phyloP scores from a whole-genome alignment of 768 basidiomycete genomes.

The Mycena alexandri region DNA sequence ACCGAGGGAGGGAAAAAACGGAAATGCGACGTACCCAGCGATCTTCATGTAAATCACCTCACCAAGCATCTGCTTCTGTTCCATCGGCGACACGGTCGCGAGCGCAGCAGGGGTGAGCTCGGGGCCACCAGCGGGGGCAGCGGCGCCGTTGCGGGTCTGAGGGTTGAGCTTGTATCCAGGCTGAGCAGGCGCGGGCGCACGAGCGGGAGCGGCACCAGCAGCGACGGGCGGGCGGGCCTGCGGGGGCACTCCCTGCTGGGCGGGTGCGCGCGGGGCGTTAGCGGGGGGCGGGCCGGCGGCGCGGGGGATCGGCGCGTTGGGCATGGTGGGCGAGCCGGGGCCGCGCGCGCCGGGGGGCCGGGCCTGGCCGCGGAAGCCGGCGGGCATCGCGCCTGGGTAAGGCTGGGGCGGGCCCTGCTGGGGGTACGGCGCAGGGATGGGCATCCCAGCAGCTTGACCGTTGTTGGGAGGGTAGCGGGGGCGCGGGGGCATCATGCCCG shows the following conservation, averaged over 20 bases:
- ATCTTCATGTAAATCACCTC: constrained; percentile 97
- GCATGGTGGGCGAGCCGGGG: constrained; percentile 77
- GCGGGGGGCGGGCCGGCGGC: constrained; percentile 70
- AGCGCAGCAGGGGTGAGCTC: constrained; percentile 62
- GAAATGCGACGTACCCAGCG: constrained; percentile 66
- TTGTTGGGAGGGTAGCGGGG: constrained; percentile 83
- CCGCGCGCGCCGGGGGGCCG: constrained; percentile 76
- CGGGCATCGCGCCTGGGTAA: constrained; percentile 76
- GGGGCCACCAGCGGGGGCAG: constrained; percentile 53
- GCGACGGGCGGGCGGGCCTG: constrained; percentile 54
- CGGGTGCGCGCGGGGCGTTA: constrained; percentile 66
- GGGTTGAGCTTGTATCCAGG: constrained; percentile 51
- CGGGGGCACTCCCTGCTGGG: constrained; percentile 61
- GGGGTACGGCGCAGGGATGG: constrained; percentile 78
- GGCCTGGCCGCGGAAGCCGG: constrained; percentile 67
- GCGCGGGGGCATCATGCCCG: constrained; percentile 89
- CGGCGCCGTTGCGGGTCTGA: constrained; percentile 48
- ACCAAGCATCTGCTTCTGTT: constrained; percentile 99
- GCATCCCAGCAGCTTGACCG: constrained; percentile 81
- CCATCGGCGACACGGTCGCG: constrained; percentile 75
- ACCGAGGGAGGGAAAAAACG: constrained; percentile 30
- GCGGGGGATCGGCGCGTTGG: constrained; percentile 74
- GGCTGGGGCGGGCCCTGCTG: constrained; percentile 76
- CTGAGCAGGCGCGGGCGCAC: constrained; percentile 61
- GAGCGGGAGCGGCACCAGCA: constrained; percentile 55